Percentiles rank a stretch among this genome's conserved stretches.
Evolutionary conservation across 2,329 filamentous ascomycete genomes (phyloP).

Genomic region (Talaromyces amestolkiae): DNA sequence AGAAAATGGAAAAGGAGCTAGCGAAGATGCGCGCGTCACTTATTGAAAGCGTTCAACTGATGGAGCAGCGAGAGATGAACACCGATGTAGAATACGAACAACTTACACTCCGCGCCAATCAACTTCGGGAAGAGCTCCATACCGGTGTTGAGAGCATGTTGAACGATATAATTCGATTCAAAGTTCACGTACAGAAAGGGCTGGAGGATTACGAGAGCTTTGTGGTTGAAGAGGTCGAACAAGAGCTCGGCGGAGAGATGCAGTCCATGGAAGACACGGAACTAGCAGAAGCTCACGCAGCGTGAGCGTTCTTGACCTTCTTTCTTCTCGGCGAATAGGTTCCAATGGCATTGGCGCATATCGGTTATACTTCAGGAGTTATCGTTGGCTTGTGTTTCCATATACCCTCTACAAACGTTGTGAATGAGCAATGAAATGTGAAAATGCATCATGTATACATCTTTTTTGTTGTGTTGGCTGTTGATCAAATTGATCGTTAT

Average conservation of each 20-base stretch:
- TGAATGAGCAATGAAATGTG: constrained; percentile 19
- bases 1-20: constrained; percentile 98
- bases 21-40: constrained; percentile 83
- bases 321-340: neutral
- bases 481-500: neutral
- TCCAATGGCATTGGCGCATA: constrained; percentile 12
- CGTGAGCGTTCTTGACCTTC: neutral
- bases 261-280: constrained; percentile 32
- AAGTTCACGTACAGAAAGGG: constrained; percentile 90
- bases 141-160: constrained; percentile 94
- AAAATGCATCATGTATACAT: constrained; percentile 11
- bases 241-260: constrained; percentile 69
- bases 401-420: constrained; percentile 15
- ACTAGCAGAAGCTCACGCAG: constrained; percentile 19
- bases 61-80: constrained; percentile 95
- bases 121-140: constrained; percentile 93
- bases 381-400: constrained; percentile 15
- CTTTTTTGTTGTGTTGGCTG: constrained; percentile 3
- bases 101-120: constrained; percentile 75
- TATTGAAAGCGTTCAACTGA: constrained; percentile 80
- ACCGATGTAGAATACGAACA: constrained; percentile 96
- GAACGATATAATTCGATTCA: constrained; percentile 97
- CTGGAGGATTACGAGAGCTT: constrained; percentile 94
- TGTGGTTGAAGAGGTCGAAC: constrained; percentile 88
- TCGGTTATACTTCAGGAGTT: constrained; percentile 11